Evolutionary conservation across 352 stramenopile genomes (phyloP).

Genomic region (Pythium plurisporium): DNA sequence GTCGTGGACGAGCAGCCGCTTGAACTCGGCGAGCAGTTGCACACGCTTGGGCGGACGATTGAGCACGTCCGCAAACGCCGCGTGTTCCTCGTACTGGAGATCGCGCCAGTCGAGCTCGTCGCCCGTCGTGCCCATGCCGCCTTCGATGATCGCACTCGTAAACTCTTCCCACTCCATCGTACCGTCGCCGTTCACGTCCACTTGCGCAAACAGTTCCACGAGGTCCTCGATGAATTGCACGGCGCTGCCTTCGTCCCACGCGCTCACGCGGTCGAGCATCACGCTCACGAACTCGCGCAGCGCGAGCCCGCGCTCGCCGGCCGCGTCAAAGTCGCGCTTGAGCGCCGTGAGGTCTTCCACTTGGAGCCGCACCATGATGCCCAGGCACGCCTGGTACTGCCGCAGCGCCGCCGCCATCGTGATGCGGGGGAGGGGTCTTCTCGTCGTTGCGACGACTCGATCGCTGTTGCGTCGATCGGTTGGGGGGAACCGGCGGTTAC

Average conservation of each 20-base stretch:
- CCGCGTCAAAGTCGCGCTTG: conserved; percentile 65
- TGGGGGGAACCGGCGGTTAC: conserved; percentile 3
- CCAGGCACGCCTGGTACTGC: conserved; percentile 74
- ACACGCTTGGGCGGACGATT: conserved; percentile 62
- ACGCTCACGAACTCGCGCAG: conserved; percentile 63
- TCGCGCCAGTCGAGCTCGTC: conserved; percentile 47
- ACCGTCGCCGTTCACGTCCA: conserved; percentile 75
- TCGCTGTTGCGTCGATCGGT: no score
- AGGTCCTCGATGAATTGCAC: conserved; percentile 68
- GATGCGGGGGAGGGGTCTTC: neutral
- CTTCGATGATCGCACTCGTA: conserved; percentile 77
- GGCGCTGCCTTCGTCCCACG: conserved; percentile 48
- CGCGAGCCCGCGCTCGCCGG: conserved; percentile 41
- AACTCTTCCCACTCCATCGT: conserved; percentile 85
- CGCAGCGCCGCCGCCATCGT: conserved; percentile 41
- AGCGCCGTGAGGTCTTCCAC: conserved; percentile 59
- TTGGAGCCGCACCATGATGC: conserved; percentile 73
- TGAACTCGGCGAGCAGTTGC: conserved; percentile 53
- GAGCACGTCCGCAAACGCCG: conserved; percentile 40
- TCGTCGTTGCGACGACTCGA: no score
- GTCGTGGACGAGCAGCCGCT: conserved; percentile 55
- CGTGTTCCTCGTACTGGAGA: conserved; percentile 70
- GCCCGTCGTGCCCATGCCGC: conserved; percentile 52
- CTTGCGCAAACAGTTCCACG: conserved; percentile 70
- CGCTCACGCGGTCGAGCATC: conserved; percentile 60